phyloP scores from a whole-genome alignment of 2,329 filamentous ascomycete species.

The Leptodontidium sp. region DNA sequence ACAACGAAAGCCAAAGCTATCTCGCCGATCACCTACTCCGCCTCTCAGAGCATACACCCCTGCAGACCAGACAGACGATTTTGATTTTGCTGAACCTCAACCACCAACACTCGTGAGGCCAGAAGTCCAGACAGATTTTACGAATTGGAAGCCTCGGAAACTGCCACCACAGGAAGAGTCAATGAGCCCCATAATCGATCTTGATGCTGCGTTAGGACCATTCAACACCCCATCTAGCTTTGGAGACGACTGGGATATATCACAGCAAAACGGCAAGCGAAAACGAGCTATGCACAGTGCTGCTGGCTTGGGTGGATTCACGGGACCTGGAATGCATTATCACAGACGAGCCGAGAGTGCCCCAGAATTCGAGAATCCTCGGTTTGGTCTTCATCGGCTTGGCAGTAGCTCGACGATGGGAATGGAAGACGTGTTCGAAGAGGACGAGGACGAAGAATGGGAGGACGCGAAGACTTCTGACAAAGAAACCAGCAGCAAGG shows the following conservation, averaged over 20 bases:
- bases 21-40: conserved; percentile 53
- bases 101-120: conserved; percentile 25
- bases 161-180: conserved; percentile 61
- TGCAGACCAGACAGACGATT: conserved; percentile 39
- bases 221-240: conserved; percentile 81
- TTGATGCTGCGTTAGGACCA: conserved; percentile 91
- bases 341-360: conserved; percentile 83
- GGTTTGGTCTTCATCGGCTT: conserved; percentile 66
- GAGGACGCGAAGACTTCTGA: conserved; percentile 47
- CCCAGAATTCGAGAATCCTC: conserved; percentile 78
- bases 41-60: conserved; percentile 48
- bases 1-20: conserved; percentile 52
- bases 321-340: conserved; percentile 75
- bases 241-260: conserved; percentile 72
- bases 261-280: conserved; percentile 62
- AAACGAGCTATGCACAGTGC: conserved; percentile 81
- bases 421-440: conserved; percentile 89
- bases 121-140: conserved; percentile 41
- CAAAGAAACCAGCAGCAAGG: conserved; percentile 46
- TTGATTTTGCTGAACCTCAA: conserved; percentile 35
- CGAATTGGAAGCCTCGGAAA: conserved; percentile 51
- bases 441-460: conserved; percentile 71
- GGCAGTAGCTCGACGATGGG: conserved; percentile 79
- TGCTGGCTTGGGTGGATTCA: conserved; percentile 73
- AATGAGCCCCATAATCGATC: conserved; percentile 84